Evolutionary conservation across 2,329 filamentous ascomycete genomes (phyloP), one percentile per base, ranked within the genome.

Genomic region (Penicillium digitatum): DNA sequence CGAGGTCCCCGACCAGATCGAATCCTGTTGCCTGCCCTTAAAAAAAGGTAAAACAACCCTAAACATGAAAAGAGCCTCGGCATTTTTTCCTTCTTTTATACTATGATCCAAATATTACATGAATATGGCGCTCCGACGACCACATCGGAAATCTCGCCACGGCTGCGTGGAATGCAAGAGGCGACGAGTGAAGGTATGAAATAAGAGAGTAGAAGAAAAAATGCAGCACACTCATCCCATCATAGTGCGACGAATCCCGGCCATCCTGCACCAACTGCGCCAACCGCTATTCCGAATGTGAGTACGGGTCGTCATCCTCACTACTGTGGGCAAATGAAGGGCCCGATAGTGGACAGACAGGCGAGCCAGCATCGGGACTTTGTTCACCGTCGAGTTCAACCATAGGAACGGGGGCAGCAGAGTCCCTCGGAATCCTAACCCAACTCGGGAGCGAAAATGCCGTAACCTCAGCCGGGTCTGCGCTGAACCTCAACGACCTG

Each of bases 401-500:
- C 3, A 3, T 40, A 34, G 38, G 9, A 22, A 11, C 26, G 11
- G 56, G 60, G 12, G 44, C 59, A n/a, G 60, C 29, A 44, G 38
- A 63, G 40, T 62, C 69, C 24, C 48, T 69, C 14, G 65, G 61
- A n/a, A 56, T 69, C 7, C 50, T 70, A 12, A 59, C 62, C 9
- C 58, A 60, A 35, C 58, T 68, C 2, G 56, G 58, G 32, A 62
- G 55, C 12, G 55, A 59, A 8, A 22, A 48, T 58, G n/a, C 53
- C 38, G 49, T 20, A 8, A 27, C 11, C 16, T 16, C 27, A 26
- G 8, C 27, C 3, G 48, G 27, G 16, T 12, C 10, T 62, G 70
- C 74, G 32, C 63, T 79, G 9, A 77, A 79, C 52, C 60, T 79
- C 22, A 68, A 75, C 40, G 74, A 80, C 55, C 64, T 74, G 45